Conservation (phyloP, 2,329 filamentous ascomycete species). For the Penicillium sclerotiorum region DNA sequence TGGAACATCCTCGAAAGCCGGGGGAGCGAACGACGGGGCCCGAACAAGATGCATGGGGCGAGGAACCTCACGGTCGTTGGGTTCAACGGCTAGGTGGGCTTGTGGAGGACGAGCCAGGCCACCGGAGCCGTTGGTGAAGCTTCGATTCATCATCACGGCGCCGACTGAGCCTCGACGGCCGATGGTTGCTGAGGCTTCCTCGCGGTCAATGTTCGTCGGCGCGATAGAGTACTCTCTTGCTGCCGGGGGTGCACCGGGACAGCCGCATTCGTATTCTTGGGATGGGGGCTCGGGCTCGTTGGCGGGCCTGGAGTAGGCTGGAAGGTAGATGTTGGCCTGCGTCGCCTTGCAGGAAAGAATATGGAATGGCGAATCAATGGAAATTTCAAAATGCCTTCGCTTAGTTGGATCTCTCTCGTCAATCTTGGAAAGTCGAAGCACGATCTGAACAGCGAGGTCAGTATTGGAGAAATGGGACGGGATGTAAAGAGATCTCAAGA, state of each 20-base stretch:
- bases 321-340: constrained; percentile 82
- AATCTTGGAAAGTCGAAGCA: constrained; percentile 85
- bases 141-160: constrained; percentile 33
- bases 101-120: constrained; percentile 49
- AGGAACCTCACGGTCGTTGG: constrained; percentile 48
- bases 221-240: constrained; percentile 26
- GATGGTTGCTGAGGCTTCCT: constrained; percentile 29
- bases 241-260: constrained; percentile 63
- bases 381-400: constrained; percentile 90
- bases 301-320: constrained; percentile 70
- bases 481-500: background rate
- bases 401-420: constrained; percentile 77
- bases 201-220: constrained; percentile 27
- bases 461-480: constrained; percentile 3
- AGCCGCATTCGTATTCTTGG: constrained; percentile 65
- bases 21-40: constrained; percentile 83
- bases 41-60: constrained; percentile 84
- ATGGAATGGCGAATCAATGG: constrained; percentile 92
- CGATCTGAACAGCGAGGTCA: constrained; percentile 62
- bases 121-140: constrained; percentile 44
- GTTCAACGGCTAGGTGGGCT: constrained; percentile 54
- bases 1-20: constrained; percentile 79
- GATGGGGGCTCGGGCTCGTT: constrained; percentile 52
- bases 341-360: constrained; percentile 93
- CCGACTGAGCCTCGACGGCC: constrained; percentile 22